Evolutionary conservation across 225 moss, liverwort and hornwort genomes (phyloP), one percentile per base, ranked within the genome.

Genomic region (Polytrichum formosum): DNA sequence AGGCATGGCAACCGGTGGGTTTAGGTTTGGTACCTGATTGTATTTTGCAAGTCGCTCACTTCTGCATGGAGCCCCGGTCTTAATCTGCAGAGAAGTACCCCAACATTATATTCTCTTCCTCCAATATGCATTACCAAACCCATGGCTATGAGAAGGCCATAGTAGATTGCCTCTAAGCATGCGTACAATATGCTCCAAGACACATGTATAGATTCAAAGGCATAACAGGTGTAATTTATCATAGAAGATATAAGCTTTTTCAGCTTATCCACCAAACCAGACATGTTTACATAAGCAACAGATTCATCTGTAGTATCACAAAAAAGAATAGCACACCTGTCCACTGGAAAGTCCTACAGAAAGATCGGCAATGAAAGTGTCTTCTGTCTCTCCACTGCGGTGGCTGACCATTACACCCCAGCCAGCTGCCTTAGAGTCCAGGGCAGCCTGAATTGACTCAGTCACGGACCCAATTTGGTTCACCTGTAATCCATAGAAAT

Each of bases 381-480:
- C 96, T 74, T 97, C 96, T 16, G 96, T 97, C 85, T 97, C 96
- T 67, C 96, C 96, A 86, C 96, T 97, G 69, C 96, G 84, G 68
- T 97, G 96, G 77, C 96, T 97, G 66, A 94, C 94, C 96, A 97
- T 97, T 17, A 97, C 96, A 28, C 96, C 96, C 96, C 96, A 97
- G 56, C 96, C 96, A 28, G 96, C 96, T 46, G 89, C 89, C 85
- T 97, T 97, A 26, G 96, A 84, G 73, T 92, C 92, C 19, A 92
- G 70, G 33, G 92, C 96, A 73, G 96, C 96, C 82, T 97, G 92
- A 66, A 97, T 97, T n/a, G 93, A 93, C 72, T 97, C 96, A 22
- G 93, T 92, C 46, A 97, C 92, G 29, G 93, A 92, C 16, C 96
- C 96, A 54, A 97, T 97, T 74, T 97, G 96, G 60, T 97, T 97